Evolutionary conservation across 2,329 filamentous ascomycete genomes (phyloP).

Genomic region (Blastomyces emzantsi): DNA sequence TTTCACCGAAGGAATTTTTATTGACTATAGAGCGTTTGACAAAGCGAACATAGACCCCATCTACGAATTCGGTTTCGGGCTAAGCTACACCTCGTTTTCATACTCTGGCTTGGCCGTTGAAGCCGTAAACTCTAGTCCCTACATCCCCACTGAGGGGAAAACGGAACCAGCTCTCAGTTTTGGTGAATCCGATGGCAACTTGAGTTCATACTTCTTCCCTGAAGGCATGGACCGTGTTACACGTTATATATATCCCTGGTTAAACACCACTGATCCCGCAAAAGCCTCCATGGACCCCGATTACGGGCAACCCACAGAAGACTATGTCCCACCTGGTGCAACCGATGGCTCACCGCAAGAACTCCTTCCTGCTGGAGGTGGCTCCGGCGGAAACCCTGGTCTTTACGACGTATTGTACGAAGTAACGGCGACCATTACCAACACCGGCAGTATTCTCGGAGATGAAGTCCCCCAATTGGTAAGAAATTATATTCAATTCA

Average conservation of each 20-base stretch:
- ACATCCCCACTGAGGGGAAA: constrained; percentile 45
- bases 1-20: constrained; percentile 55
- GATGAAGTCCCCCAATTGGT: constrained; percentile 47
- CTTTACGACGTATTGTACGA: constrained; percentile 45
- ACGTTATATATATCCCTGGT: constrained; percentile 55
- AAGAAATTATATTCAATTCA: constrained; percentile 13
- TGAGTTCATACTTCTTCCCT: constrained; percentile 49
- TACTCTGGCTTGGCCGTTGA: constrained; percentile 48
- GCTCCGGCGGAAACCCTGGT: constrained; percentile 50
- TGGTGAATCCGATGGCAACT: constrained; percentile 41
- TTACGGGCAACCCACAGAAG: constrained; percentile 45
- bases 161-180: constrained; percentile 47
- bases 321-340: constrained; percentile 44
- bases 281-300: constrained; percentile 44
- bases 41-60: constrained; percentile 44
- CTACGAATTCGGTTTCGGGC: constrained; percentile 53
- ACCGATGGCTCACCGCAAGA: constrained; percentile 48
- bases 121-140: constrained; percentile 37
- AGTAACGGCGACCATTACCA: constrained; percentile 43
- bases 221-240: constrained; percentile 42
- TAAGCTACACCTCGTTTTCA: constrained; percentile 51
- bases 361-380: constrained; percentile 48
- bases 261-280: constrained; percentile 50
- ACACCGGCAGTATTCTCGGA: constrained; percentile 42
- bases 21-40: constrained; percentile 46